phyloP scores from a whole-genome alignment of 495 filamentous ascomycete genomes.

The Astrothelium macrocarpum region DNA sequence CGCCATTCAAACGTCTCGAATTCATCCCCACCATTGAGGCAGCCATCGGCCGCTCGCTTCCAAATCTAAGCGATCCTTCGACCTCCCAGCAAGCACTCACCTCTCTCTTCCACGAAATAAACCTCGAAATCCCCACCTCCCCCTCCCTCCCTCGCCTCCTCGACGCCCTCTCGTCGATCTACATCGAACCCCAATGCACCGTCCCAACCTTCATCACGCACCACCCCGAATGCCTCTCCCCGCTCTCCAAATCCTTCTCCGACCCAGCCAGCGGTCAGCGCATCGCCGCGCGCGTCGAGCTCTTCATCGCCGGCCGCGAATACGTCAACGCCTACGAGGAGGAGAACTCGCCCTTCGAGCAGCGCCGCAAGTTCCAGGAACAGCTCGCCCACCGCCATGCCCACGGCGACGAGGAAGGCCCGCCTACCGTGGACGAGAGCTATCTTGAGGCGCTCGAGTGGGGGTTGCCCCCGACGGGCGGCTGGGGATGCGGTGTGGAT shows the following conservation, averaged over 20 bases:
- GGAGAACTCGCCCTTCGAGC: conserved; percentile 85
- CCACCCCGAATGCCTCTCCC: conserved; percentile 85
- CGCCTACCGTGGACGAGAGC: conserved; percentile 60
- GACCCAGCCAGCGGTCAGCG: conserved; percentile 52
- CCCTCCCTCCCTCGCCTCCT: conserved; percentile 70
- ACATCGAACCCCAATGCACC: conserved; percentile 62
- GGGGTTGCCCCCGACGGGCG: conserved; percentile 85
- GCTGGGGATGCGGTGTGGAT: conserved; percentile 92
- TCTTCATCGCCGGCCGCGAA: conserved; percentile 73
- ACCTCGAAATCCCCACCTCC: conserved; percentile 41
- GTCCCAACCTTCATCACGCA: conserved; percentile 82
- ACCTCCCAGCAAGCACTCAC: conserved; percentile 48
- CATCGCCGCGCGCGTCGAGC: conserved; percentile 72
- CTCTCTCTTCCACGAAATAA: conserved; percentile 46
- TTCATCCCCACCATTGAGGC: conserved; percentile 75
- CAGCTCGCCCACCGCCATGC: conserved; percentile 32
- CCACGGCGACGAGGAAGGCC: conserved; percentile 19
- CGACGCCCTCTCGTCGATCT: conserved; percentile 65
- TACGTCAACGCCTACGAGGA: conserved; percentile 95
- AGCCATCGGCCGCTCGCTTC: conserved; percentile 45
- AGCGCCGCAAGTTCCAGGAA: conserved; percentile 70
- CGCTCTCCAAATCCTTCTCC: conserved; percentile 76
- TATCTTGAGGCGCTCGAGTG: conserved; percentile 77
- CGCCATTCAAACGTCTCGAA: conserved; percentile 57
- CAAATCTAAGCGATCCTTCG: conserved; percentile 50